Conservation (phyloP, 2,329 filamentous ascomycete species). For the Trichoderma atrobrunneum region DNA sequence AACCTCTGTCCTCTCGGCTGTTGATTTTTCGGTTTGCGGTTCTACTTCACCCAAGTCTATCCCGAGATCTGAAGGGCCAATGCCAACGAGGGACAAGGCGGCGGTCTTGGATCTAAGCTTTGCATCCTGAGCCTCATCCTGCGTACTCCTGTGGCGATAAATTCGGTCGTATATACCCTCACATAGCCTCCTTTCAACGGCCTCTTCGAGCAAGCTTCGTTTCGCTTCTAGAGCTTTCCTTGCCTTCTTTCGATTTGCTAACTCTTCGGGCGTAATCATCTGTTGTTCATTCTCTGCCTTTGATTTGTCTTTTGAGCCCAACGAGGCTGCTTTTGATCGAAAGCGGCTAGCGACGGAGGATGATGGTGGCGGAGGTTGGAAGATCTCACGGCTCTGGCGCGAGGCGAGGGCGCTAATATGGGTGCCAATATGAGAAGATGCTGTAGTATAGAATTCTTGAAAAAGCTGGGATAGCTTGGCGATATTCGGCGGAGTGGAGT, state of each 20-base stretch:
- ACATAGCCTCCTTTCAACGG: slow-evolving; percentile 81
- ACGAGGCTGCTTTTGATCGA: slow-evolving; percentile 53
- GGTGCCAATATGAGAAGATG: slow-evolving; percentile 78
- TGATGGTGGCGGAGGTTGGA: slow-evolving; percentile 53
- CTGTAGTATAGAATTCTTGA: slow-evolving; percentile 86
- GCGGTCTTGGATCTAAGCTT: slow-evolving; percentile 93
- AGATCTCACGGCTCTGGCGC: slow-evolving; percentile 66
- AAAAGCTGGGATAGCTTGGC: slow-evolving; percentile 82
- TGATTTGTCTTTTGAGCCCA: slow-evolving; percentile 52
- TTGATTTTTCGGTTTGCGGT: slow-evolving; percentile 50
- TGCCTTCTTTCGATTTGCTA: slow-evolving; percentile 74
- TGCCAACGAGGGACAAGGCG: slow-evolving; percentile 84
- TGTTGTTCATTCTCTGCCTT: slow-evolving; percentile 61
- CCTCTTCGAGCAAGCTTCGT: slow-evolving; percentile 76
- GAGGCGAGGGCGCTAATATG: slow-evolving; percentile 80
- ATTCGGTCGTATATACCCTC: slow-evolving; percentile 84
- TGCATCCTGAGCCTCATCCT: slow-evolving; percentile 93
- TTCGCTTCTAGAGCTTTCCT: slow-evolving; percentile 77
- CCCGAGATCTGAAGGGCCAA: slow-evolving; percentile 80
- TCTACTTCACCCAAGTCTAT: slow-evolving; percentile 64
- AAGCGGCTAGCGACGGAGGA: slow-evolving; percentile 57
- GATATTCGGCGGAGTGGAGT: slow-evolving; percentile 77
- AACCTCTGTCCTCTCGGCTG: slow-evolving; percentile 60
- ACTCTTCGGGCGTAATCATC: slow-evolving; percentile 87
- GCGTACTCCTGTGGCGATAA: slow-evolving; percentile 85